A percentile compares a stretch with the other conserved stretches of the same genome.
phyloP scores from a whole-genome alignment of 1,284 basidiomycete species.

The Tetrapyrgos nigripes region DNA sequence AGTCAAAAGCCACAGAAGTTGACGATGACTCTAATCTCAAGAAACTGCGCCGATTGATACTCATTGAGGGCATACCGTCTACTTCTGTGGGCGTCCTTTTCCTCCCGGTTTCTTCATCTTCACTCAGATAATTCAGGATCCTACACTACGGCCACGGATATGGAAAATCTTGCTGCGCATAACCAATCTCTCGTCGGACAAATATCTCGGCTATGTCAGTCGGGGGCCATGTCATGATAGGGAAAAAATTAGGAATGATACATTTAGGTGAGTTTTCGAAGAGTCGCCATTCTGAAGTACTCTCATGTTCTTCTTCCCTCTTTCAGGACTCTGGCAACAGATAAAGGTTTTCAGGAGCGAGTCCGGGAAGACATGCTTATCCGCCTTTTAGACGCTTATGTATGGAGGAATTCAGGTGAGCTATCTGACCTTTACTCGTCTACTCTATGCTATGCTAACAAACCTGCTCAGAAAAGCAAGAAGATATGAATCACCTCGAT shows the following conservation, averaged over 20 bases:
- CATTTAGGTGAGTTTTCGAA: slow-evolving; percentile 62
- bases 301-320: slow-evolving; percentile 21
- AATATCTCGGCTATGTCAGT: slow-evolving; percentile 83
- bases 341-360: slow-evolving; percentile 92
- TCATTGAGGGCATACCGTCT: slow-evolving; percentile 89
- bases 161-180: slow-evolving; percentile 94
- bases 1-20: slow-evolving; percentile 60
- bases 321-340: slow-evolving; percentile 92
- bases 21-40: slow-evolving; percentile 73
- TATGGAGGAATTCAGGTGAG: slow-evolving; percentile 90
- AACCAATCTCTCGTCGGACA: slow-evolving; percentile 75
- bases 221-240: slow-evolving; percentile 87
- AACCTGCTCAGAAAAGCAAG: slow-evolving; percentile 62
- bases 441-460: not conserved
- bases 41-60: slow-evolving; percentile 82
- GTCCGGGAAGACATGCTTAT: slow-evolving; percentile 98
- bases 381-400: slow-evolving; percentile 93
- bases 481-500: slow-evolving; percentile 74
- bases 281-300: not conserved
- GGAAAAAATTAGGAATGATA: slow-evolving; percentile 88
- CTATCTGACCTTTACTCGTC: not conserved
- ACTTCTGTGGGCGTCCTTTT: slow-evolving; percentile 48
- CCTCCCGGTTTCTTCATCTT: slow-evolving; percentile 12
- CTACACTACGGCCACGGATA: slow-evolving; percentile 78
- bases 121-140: slow-evolving; percentile 53